Base-by-base conservation (phyloP, 2,329 filamentous ascomycete genomes). In the Plenodomus tracheiphilus region DNA sequence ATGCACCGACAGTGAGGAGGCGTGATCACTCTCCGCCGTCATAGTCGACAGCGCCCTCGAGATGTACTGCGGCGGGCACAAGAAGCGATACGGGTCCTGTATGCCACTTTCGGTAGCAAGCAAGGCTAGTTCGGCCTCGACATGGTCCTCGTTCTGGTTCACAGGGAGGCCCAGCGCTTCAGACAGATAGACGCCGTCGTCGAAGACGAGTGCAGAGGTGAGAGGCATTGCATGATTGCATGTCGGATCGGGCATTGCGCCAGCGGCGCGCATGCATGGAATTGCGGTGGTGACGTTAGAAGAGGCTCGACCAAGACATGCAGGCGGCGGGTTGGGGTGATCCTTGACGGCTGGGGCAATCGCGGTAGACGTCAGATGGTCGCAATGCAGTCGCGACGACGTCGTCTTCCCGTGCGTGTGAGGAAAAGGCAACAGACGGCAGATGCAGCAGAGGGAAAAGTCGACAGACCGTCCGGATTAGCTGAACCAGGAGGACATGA, bases 1-100 rank as follows among this genome's bases (percentile, higher is more conserved):
- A 39, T 65, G 67, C 6, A 71, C 54, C 11, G 69, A 71, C 16
- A 66, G 53, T n/a, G 65, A 68, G 49, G 67, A 71, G 32, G 64
- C 49, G 21, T 58, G 55, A 30, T 65, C 68, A 51, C 65, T 71
- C 21, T 63, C 60, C 22, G 65, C 46, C 6, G 65, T 70, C 35
- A 65, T 49, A 39, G 63, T 64, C 7, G 68, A 69, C 16, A 67
- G 48, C n/a, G 66, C 62, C 22, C 64, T 60, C 3, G 65, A 62
- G 8, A 64, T 49, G 10, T 59, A 53, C 25, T 59, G 52, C 32
- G 54, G 46, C 8, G 64, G 58, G 35, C 52, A 61, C 18, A 70
- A 55, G 48, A 62, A 64, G 40, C 57, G 59, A 51, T 71, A 64
- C n/a, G 67, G 64, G 46, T 71, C 61, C 35, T 66, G 61, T 48